Base-by-base conservation (phyloP, 108 stramenopile genomes). In the Fistulifera pelliculosa region DNA sequence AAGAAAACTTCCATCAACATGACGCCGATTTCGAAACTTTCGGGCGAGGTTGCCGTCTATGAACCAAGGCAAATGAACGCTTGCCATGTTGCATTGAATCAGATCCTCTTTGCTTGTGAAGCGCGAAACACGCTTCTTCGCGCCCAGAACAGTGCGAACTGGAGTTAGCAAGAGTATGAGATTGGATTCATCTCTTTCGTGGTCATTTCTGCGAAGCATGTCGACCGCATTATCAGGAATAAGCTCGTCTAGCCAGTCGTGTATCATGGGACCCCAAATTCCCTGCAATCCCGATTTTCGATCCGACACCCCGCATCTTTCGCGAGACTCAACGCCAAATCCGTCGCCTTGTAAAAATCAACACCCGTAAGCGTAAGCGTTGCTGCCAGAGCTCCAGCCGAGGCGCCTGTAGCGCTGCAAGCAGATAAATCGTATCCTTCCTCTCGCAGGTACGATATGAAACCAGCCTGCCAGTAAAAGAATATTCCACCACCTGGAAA, bases 381-480 rank as follows among this genome's bases (percentile, higher is more conserved):
- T 8, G 91, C 90, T 0, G 87, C 75, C 4, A 95, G 51, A 15
- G 91, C 82, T 3, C 94, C 94, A 10, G 94, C 94, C 0, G 90
- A 92, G 2, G 94, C 91, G 19, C 94, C 94, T 7, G 83, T 65
- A 13, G 83, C 39, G 1, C 64, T 55, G 8, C 54, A 42, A 6
- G 41, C 45, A 0, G 68, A 66, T 4, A 85, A 56, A 56, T 85
- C 66, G 45, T 89, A 89, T 5, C 66, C 64, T 39, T 76, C 42
- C 52, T 87, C 79, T 28, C 72, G 75, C 13, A 74, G 66, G 55
- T 71, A 91, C 45, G 59, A 69, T 19, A 92, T 72, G 18, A 76
- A 86, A 8, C 94, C 94, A 1, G 94, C 90, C 75, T 93, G 90
- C 85, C 91, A 93, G 54, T 89, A 95, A 48, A 93, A 95, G 66